Percentiles rank a stretch among this genome's conserved stretches.
Evolutionary conservation across 345 rosid species (phyloP).

Genomic region (Salix purpurea): DNA sequence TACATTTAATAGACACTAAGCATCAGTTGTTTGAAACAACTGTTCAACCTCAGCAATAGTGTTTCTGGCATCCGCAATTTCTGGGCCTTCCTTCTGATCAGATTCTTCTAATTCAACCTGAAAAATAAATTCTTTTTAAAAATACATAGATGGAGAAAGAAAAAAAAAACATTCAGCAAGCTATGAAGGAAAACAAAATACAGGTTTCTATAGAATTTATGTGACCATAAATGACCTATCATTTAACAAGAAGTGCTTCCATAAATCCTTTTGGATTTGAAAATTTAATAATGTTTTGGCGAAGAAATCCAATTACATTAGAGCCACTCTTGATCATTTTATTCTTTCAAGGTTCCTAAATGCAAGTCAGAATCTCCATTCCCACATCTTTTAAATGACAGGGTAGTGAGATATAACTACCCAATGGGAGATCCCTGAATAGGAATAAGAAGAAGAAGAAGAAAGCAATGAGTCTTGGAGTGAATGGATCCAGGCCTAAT

Average conservation of each 20-base stretch:
- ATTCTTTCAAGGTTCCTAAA: neutral
- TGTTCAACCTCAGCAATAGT: slow-evolving; percentile 56
- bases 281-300: too few relatives aligned
- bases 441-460: neutral
- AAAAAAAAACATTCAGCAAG: neutral
- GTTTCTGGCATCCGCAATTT: slow-evolving; percentile 62
- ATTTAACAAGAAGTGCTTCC: neutral
- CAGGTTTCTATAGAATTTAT: neutral
- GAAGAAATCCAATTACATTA: too few relatives aligned
- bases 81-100: slow-evolving; percentile 49
- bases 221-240: neutral
- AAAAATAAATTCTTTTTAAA: slow-evolving; percentile 5
- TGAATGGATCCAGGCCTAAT: neutral
- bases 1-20: slow-evolving; percentile 19
- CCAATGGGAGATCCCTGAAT: neutral
- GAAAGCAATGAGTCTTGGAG: neutral
- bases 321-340: neutral
- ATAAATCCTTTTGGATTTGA: neutral
- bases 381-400: neutral
- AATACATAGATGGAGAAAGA: neutral
- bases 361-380: neutral
- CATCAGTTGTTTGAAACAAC: slow-evolving; percentile 52
- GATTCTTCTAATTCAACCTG: slow-evolving; percentile 65
- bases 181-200: neutral
- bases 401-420: neutral